Percentiles rank a stretch among this genome's conserved stretches.
phyloP scores from a whole-genome alignment of 371 early-diverging fungal species.

The Mortierella sp. region DNA sequence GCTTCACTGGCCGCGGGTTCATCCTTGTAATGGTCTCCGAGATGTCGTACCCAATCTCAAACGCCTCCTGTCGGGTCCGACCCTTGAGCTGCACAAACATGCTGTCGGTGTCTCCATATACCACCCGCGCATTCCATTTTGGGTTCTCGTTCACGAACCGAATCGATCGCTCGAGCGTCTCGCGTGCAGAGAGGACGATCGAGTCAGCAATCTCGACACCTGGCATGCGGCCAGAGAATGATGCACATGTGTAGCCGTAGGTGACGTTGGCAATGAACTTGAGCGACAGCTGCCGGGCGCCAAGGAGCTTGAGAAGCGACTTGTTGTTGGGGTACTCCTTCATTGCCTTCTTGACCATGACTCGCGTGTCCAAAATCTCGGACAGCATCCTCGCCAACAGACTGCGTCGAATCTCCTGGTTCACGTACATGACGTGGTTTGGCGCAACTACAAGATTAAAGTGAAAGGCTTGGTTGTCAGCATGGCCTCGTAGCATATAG shows the following conservation, averaged over 20 bases:
- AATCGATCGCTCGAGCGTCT: conserved; percentile 85
- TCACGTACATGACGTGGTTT: conserved; percentile 88
- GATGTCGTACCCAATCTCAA: conserved; percentile 84
- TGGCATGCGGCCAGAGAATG: conserved; percentile 93
- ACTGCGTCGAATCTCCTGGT: conserved; percentile 80
- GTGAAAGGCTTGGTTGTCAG: background rate
- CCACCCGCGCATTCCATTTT: conserved; percentile 84
- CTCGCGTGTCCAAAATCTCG: conserved; percentile 88
- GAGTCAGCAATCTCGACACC: conserved; percentile 91
- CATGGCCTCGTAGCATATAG: too few relatives aligned
- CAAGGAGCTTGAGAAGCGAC: conserved; percentile 70
- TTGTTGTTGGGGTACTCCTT: conserved; percentile 75
- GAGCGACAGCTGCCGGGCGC: conserved; percentile 86
- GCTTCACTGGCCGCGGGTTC: conserved; percentile 86
- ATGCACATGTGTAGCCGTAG: conserved; percentile 91
- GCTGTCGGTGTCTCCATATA: conserved; percentile 95
- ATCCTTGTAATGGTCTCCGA: conserved; percentile 76
- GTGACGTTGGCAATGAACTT: conserved; percentile 95
- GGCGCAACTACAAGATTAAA: conserved; percentile 72
- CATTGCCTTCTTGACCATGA: conserved; percentile 91
- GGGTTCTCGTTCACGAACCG: conserved; percentile 70
- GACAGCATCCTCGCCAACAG: conserved; percentile 84
- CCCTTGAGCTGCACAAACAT: conserved; percentile 88
- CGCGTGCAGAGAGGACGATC: conserved; percentile 89
- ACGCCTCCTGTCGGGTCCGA: conserved; percentile 77